Evolutionary conservation across 2,329 filamentous ascomycete species (phyloP).

Genomic region (Beauveria brongniartii): DNA sequence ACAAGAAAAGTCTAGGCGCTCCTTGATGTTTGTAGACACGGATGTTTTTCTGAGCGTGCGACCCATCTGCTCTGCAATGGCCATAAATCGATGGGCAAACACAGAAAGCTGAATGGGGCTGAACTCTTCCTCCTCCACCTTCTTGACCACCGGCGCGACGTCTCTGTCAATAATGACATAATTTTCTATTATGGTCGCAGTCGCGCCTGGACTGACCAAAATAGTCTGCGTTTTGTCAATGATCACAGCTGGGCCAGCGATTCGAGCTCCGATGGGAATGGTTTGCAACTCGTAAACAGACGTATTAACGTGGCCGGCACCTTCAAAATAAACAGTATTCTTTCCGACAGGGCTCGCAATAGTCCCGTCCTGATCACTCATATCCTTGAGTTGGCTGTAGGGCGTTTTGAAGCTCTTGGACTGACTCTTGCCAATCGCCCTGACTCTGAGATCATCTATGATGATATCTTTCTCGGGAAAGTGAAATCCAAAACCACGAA

Average conservation of each 20-base stretch:
- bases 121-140: slow-evolving; percentile 15
- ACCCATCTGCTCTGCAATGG: slow-evolving; percentile 78
- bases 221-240: slow-evolving; percentile 67
- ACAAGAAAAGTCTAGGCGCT: slow-evolving; percentile 73
- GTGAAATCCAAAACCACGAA: slow-evolving; percentile 69
- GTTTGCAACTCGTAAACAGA: slow-evolving; percentile 19
- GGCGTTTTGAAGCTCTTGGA: slow-evolving; percentile 16
- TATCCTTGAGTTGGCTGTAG: slow-evolving; percentile 15
- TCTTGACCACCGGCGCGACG: background rate
- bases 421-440: slow-evolving; percentile 24
- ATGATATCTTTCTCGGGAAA: slow-evolving; percentile 32
- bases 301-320: slow-evolving; percentile 18
- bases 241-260: slow-evolving; percentile 39
- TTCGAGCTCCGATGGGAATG: slow-evolving; percentile 12
- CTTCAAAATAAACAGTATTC: slow-evolving; percentile 16
- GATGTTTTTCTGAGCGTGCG: slow-evolving; percentile 71
- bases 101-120: slow-evolving; percentile 64
- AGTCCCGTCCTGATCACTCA: slow-evolving; percentile 1
- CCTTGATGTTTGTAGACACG: slow-evolving; percentile 72
- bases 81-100: slow-evolving; percentile 77
- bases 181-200: slow-evolving; percentile 26
- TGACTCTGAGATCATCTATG: slow-evolving; percentile 35
- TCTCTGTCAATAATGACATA: slow-evolving; percentile 27
- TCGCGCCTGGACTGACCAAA: slow-evolving; percentile 46
- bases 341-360: slow-evolving; percentile 15